phyloP scores from a whole-genome alignment of 2,329 filamentous ascomycete species.

The Apiospora aurea region DNA sequence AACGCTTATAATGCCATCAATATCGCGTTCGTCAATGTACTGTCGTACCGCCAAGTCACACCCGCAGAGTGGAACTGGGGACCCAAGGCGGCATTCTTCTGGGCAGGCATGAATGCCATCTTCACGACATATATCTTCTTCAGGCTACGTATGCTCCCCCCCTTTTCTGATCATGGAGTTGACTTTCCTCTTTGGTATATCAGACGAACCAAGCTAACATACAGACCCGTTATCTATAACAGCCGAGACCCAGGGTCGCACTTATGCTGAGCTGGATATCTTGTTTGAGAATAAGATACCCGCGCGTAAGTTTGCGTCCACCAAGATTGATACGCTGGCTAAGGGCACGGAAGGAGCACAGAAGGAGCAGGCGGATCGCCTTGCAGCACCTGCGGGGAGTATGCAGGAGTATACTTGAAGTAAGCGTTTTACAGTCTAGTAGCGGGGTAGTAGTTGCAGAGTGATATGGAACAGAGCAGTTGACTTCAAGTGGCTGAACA shows the following conservation, averaged over 20 bases:
- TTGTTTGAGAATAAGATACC: conserved; percentile 43
- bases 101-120: conserved; percentile 23
- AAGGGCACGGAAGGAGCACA: neutral
- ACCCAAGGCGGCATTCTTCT: conserved; percentile 27
- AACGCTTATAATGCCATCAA: conserved; percentile 48
- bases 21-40: conserved; percentile 43
- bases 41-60: conserved; percentile 26
- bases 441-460: neutral
- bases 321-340: neutral
- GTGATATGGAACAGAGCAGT: neutral
- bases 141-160: neutral
- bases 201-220: neutral
- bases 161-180: neutral
- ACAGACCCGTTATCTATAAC: neutral
- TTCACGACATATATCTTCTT: neutral
- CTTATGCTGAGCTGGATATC: conserved; percentile 51
- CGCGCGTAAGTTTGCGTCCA: conserved; percentile 6
- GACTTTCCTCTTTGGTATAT: neutral
- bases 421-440: neutral
- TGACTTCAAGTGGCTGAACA: neutral
- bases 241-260: conserved; percentile 48
- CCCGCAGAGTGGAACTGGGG: neutral
- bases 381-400: neutral
- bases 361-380: neutral
- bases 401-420: neutral